Evolutionary conservation across 352 stramenopile genomes (phyloP).

Genomic region (Pythium coloratum): DNA sequence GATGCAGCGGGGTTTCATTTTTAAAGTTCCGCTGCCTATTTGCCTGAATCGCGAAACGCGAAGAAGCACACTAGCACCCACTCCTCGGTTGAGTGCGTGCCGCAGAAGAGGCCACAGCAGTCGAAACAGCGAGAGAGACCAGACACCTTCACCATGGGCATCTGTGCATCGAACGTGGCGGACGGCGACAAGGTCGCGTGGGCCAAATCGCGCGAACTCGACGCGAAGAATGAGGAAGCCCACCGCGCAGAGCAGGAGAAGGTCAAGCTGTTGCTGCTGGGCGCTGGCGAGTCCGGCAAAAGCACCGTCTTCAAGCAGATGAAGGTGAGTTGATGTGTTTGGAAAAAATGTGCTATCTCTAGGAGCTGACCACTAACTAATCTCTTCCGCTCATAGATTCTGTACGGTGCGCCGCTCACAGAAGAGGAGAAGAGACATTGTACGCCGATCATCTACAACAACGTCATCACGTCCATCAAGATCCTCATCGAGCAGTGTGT

Average conservation of each 20-base stretch:
- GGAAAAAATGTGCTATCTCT: neutral
- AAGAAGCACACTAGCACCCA: conserved; percentile 27
- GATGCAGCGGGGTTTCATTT: conserved; percentile 59
- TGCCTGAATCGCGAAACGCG: conserved; percentile 29
- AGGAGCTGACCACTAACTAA: neutral
- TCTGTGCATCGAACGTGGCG: conserved; percentile 63
- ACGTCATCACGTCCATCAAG: conserved; percentile 91
- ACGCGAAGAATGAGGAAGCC: conserved; percentile 78
- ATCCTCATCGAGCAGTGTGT: conserved; percentile 88
- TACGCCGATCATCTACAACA: conserved; percentile 90
- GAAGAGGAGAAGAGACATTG: conserved; percentile 87
- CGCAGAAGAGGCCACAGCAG: neutral
- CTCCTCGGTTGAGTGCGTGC: conserved; percentile 19
- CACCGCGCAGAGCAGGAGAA: conserved; percentile 87
- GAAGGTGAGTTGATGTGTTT: conserved; percentile 49
- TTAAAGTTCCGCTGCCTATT: conserved; percentile 58
- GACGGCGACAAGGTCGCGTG: conserved; percentile 63
- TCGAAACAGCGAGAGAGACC: neutral
- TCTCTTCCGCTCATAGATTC: conserved; percentile 46
- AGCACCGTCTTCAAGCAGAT: conserved; percentile 95
- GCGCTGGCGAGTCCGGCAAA: conserved; percentile 94
- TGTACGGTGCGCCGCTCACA: conserved; percentile 82
- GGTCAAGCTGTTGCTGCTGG: conserved; percentile 95
- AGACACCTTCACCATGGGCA: conserved; percentile 49
- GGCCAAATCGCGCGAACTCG: conserved; percentile 73